Evolutionary conservation across 1,284 basidiomycete genomes (phyloP).

Genomic region (Porogramme epimiltina): DNA sequence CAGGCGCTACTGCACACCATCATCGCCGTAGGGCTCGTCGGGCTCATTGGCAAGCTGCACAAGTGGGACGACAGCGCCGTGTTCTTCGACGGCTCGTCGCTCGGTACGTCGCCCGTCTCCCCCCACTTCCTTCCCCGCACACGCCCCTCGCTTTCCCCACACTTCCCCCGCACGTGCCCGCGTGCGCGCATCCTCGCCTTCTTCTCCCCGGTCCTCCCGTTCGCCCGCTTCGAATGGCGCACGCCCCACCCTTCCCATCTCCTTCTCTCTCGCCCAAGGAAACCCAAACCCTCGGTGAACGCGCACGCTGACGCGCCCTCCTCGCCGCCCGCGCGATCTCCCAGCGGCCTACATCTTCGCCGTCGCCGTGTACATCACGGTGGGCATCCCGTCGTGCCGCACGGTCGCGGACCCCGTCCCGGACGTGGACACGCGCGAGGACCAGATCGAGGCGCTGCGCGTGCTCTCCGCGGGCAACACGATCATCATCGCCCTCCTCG

Average conservation of each 20-base stretch:
- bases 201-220: neutral
- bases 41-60: constrained; percentile 76
- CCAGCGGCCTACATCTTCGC: constrained; percentile 75
- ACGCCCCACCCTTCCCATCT: neutral
- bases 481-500: constrained; percentile 71
- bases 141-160: neutral
- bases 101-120: constrained; percentile 53
- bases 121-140: constrained; percentile 1
- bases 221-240: neutral
- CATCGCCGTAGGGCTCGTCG: constrained; percentile 73
- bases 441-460: constrained; percentile 76
- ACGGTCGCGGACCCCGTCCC: constrained; percentile 64
- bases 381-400: constrained; percentile 75
- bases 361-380: constrained; percentile 78
- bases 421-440: constrained; percentile 57
- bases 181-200: constrained; percentile 1
- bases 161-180: neutral
- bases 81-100: constrained; percentile 87
- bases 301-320: neutral
- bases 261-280: neutral
- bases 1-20: constrained; percentile 85
- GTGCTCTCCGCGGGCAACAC: constrained; percentile 84
- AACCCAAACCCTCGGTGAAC: no score
- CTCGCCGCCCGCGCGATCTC: neutral
- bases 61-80: constrained; percentile 89